phyloP scores from a whole-genome alignment of 2,329 filamentous ascomycete genomes.

The Neofusicoccum ribis region DNA sequence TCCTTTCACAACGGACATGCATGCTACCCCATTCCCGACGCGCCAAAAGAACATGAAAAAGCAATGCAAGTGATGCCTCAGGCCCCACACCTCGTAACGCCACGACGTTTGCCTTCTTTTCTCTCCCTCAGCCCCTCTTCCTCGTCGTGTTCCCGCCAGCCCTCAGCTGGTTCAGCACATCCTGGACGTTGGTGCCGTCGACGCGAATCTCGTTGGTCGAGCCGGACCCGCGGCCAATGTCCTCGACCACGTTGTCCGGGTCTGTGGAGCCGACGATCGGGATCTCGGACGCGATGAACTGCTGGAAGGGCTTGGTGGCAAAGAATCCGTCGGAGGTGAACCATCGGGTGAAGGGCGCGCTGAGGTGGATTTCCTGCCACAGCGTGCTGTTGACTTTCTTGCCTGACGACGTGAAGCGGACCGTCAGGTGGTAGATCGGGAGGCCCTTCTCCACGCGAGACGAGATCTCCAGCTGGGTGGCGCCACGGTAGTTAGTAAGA shows the following conservation, averaged over 20 bases:
- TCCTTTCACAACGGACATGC: not conserved
- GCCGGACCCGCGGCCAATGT: constrained; percentile 38
- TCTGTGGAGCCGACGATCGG: constrained; percentile 67
- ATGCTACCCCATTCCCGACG: not conserved
- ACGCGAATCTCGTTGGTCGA: constrained; percentile 28
- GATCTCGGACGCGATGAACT: constrained; percentile 69
- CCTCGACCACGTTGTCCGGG: constrained; percentile 52
- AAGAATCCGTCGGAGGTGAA: constrained; percentile 74
- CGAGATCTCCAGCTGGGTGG: constrained; percentile 66
- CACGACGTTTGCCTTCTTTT: not conserved
- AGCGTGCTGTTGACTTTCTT: constrained; percentile 29
- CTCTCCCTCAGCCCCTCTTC: constrained; percentile 33
- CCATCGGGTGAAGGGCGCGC: constrained; percentile 70
- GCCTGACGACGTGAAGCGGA: constrained; percentile 52
- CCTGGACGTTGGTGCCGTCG: constrained; percentile 33
- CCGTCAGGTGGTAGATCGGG: constrained; percentile 74
- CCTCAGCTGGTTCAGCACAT: constrained; percentile 39
- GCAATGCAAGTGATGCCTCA: not conserved
- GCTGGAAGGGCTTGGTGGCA: constrained; percentile 74
- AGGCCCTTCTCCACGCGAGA: constrained; percentile 76
- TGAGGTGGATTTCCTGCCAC: constrained; percentile 53
- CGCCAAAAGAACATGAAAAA: not conserved
- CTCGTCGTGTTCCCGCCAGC: constrained; percentile 30
- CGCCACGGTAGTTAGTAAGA: not conserved
- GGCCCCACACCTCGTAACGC: constrained; percentile 4